Evolutionary conservation across 257 asterid genomes (phyloP).

Genomic region (Agastache rugosa): DNA sequence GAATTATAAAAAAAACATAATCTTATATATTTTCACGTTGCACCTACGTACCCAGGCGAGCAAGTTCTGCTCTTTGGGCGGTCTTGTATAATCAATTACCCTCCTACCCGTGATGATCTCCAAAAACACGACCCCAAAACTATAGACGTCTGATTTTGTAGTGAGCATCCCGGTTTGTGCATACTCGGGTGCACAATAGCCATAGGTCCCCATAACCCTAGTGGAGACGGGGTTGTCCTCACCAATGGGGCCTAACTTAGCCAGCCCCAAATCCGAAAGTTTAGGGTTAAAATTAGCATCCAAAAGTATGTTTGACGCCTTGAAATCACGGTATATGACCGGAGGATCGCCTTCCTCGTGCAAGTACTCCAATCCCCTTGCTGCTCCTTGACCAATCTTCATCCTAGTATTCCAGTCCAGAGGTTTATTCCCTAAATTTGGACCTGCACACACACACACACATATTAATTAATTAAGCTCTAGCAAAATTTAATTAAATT

Average conservation of each 20-base stretch:
- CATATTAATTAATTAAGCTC: too few relatives aligned
- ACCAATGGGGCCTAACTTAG: conserved; percentile 56
- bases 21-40: background rate
- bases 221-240: conserved; percentile 47
- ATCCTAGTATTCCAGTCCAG: conserved; percentile 71
- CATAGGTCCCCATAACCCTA: conserved; percentile 68
- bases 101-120: conserved; percentile 65
- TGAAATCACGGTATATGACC: conserved; percentile 63
- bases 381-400: conserved; percentile 63
- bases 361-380: conserved; percentile 63
- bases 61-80: conserved; percentile 52
- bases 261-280: conserved; percentile 73
- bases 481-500: background rate
- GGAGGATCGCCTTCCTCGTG: conserved; percentile 65
- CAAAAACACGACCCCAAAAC: conserved; percentile 65
- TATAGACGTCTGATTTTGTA: conserved; percentile 60
- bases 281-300: conserved; percentile 52
- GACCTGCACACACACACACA: conserved; percentile 29
- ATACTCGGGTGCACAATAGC: conserved; percentile 73
- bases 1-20: background rate
- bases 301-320: conserved; percentile 67
- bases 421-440: conserved; percentile 32
- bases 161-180: conserved; percentile 50
- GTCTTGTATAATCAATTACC: conserved; percentile 56
- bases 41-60: conserved; percentile 52